phyloP scores from a whole-genome alignment of 345 rosid species.

The Gossypium anomalum region DNA sequence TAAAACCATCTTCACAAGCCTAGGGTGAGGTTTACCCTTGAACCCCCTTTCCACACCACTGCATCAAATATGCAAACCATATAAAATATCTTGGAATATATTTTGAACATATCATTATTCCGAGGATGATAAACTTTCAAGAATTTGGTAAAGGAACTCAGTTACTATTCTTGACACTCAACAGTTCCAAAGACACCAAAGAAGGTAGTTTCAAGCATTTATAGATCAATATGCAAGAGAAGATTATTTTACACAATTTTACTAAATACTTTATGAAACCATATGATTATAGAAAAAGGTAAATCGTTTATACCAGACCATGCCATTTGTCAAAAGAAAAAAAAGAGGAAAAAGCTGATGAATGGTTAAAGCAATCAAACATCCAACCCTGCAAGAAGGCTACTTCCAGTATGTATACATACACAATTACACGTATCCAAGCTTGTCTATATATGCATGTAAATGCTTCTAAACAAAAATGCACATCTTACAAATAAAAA shows the following conservation, averaged over 20 bases:
- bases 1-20: slow-evolving; percentile 81
- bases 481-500: not conserved
- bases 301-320: not conserved
- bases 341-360: not conserved
- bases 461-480: not conserved
- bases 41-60: slow-evolving; percentile 85
- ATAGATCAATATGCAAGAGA: not conserved
- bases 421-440: no score
- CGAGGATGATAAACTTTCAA: slow-evolving; percentile 3
- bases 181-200: not conserved
- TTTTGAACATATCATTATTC: not conserved
- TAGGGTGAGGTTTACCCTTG: slow-evolving; percentile 71
- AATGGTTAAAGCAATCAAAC: not conserved
- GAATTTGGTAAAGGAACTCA: slow-evolving; percentile 9
- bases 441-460: not conserved
- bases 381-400: not conserved
- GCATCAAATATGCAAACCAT: slow-evolving; percentile 22
- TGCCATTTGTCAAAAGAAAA: not conserved
- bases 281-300: not conserved
- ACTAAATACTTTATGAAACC: not conserved
- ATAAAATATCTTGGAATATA: not conserved
- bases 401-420: not conserved
- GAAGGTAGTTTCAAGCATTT: not conserved
- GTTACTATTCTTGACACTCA: not conserved
- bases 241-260: not conserved